Evolutionary conservation across 257 asterid genomes (phyloP), one percentile per base, ranked within the genome.

Genomic region (Capsicum pubescens): DNA sequence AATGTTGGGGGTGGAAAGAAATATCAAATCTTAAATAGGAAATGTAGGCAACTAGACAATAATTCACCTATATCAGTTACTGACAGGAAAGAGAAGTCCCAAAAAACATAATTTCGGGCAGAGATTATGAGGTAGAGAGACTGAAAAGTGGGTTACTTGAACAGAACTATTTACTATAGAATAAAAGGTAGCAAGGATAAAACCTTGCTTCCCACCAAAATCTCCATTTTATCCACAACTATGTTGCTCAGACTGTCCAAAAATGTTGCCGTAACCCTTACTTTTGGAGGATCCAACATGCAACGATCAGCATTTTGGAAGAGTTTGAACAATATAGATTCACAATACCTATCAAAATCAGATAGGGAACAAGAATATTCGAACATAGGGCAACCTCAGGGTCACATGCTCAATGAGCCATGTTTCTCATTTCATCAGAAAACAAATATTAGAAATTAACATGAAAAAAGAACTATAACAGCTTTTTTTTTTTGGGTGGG

Each of bases 1-100:
- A 42, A 17, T 42, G 35, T 70, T 16, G 16, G 78, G 78, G 8
- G 39, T 39, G 39, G 7, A 55, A 70, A 17, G 26, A 42, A 35
- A 26, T 8, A 17, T 15, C 21, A 77, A 77, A 77, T 77, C 82
- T 26, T 54, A 77, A 77, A 54, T 9, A 77, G 66, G 60, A 77
- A 77, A 14, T 77, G 82, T 32, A 26, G 66, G 13, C 50, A 55
- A 57, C 32, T 32, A 26, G 12, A 54, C 26, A 77, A 77, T 32
- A 26, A 14, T 55, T 77, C 82, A 14, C 64, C 19, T 32, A 15
- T 55, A 77, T 52, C 82, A 77, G 50, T 55, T 77, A 56, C 15
- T 54, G 48, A 77, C 52, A 77, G 59, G 66, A 77, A 76, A 54
- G 66, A 55, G 66, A 77, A 54, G 66, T 35, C 82, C 66, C 82